These are phyloP conservation scores for Globisporangium nagaii DNA, from an alignment of 352 stramenopile species.

Conservation along the genomic window DNA sequence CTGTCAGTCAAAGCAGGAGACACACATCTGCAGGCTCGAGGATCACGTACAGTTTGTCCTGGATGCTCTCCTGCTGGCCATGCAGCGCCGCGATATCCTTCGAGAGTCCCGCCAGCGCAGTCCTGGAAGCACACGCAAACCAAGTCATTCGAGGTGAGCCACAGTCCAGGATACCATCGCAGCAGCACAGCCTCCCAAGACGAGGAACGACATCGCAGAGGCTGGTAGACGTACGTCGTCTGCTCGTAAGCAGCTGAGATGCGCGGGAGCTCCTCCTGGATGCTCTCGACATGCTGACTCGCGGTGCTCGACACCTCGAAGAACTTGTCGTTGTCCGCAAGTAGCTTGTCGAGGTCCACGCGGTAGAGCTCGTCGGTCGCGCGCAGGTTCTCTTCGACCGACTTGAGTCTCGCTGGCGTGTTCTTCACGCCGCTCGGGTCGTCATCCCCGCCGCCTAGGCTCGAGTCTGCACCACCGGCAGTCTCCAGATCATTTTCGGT, in stretches of 20 bases:
- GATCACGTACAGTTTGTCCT: constrained; percentile 28
- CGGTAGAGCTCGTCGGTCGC: constrained; percentile 38
- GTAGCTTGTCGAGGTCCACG: constrained; percentile 42
- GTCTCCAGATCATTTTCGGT: not conserved
- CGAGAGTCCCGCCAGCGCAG: constrained; percentile 30
- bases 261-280: constrained; percentile 43
- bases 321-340: constrained; percentile 46
- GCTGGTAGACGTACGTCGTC: constrained; percentile 22
- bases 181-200: not conserved
- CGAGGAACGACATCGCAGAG: too few relatives aligned
- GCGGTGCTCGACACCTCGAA: constrained; percentile 51
- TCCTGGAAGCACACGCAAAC: constrained; percentile 13
- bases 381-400: constrained; percentile 38
- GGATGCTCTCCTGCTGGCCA: constrained; percentile 26
- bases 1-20: not conserved
- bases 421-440: not conserved
- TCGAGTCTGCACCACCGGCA: not conserved
- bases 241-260: constrained; percentile 26
- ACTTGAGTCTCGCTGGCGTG: constrained; percentile 34
- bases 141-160: not conserved
- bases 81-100: constrained; percentile 40
- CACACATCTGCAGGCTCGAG: not conserved
- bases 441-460: constrained; percentile 4
- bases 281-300: constrained; percentile 39
- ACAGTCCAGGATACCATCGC: not conserved